Evolutionary conservation across 768 basidiomycete genomes (phyloP).

Genomic region (Boletellus sp.): DNA sequence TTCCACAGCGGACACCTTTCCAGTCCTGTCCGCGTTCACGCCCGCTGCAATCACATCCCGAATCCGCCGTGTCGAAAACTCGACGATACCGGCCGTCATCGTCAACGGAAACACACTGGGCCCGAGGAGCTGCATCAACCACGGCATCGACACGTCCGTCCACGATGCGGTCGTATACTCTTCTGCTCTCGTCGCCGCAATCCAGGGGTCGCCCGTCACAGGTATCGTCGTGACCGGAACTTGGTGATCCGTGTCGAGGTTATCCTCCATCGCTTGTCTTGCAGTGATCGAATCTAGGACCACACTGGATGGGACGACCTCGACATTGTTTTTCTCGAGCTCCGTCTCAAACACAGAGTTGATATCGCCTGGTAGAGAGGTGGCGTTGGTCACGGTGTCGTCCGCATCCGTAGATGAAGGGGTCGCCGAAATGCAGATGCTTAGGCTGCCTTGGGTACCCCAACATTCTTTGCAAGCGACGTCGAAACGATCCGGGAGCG

Average conservation of each 20-base stretch:
- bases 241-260: conserved; percentile 18
- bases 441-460: conserved; percentile 39
- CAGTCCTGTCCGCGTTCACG: not conserved
- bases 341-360: conserved; percentile 35
- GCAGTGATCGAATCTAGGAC: conserved; percentile 29
- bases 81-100: conserved; percentile 60
- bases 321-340: conserved; percentile 33
- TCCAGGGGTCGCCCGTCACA: conserved; percentile 24
- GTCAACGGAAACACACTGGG: conserved; percentile 54
- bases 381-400: not conserved
- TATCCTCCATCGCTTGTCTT: conserved; percentile 30
- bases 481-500: conserved; percentile 44
- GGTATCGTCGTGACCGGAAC: conserved; percentile 18
- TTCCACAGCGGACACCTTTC: conserved; percentile 33
- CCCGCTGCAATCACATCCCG: conserved; percentile 41
- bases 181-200: conserved; percentile 19
- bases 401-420: not conserved
- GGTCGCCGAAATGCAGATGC: conserved; percentile 18
- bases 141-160: conserved; percentile 24
- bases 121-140: conserved; percentile 45
- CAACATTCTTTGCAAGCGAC: conserved; percentile 47
- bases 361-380: not conserved
- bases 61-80: conserved; percentile 58
- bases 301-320: conserved; percentile 19
- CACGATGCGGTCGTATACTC: conserved; percentile 27